Conservation (phyloP, 139 green algal species). For the Nannochloris sp. region DNA sequence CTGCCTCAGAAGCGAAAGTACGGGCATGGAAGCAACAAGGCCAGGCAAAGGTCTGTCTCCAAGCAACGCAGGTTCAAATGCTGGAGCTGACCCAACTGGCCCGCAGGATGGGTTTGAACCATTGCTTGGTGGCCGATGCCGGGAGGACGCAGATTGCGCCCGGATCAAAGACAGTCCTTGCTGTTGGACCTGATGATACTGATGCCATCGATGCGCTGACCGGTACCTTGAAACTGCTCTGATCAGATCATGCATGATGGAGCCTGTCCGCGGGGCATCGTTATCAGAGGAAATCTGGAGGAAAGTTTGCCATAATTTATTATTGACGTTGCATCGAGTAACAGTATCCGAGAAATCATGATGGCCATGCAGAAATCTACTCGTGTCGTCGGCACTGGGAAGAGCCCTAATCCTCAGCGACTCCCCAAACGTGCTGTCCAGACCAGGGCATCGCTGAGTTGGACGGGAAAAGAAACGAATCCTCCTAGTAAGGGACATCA, state of each 20-base stretch:
- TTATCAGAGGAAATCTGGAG: no score
- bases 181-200: constrained; percentile 62
- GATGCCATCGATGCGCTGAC: constrained; percentile 55
- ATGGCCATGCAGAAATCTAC: background rate
- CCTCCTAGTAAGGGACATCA: constrained; percentile 21
- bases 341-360: no score
- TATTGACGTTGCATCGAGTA: no score
- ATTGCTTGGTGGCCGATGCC: constrained; percentile 44
- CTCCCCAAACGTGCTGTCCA: background rate
- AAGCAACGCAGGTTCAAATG: constrained; percentile 25
- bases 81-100: constrained; percentile 8
- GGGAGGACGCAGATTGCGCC: constrained; percentile 79
- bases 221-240: constrained; percentile 37
- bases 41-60: constrained; percentile 75
- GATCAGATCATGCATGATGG: background rate
- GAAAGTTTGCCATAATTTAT: no score
- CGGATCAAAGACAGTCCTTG: constrained; percentile 68
- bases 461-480: background rate
- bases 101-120: background rate
- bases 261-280: no score
- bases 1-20: constrained; percentile 24
- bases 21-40: constrained; percentile 55
- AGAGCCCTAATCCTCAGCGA: background rate
- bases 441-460: constrained; percentile 1
- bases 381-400: background rate